These are phyloP conservation scores for Moelleriella libera DNA, from an alignment of 2,329 filamentous ascomycete genomes.

Conservation along the genomic window DNA sequence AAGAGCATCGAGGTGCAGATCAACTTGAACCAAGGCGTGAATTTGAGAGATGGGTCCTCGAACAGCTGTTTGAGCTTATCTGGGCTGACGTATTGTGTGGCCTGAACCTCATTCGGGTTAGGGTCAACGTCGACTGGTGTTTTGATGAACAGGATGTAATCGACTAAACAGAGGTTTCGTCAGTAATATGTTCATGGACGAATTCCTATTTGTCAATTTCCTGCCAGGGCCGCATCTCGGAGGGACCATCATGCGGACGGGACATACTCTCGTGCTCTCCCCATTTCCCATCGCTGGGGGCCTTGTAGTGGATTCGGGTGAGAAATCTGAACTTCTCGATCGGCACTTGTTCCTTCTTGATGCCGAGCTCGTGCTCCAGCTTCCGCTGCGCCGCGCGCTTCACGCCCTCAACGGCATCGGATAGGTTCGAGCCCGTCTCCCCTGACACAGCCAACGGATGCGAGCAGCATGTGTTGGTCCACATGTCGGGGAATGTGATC, in stretches of 20 bases:
- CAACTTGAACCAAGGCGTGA: conserved; percentile 98
- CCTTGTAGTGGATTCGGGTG: conserved; percentile 96
- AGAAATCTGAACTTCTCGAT: conserved; percentile 86
- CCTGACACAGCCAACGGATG: conserved; percentile 84
- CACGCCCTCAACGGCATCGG: conserved; percentile 69
- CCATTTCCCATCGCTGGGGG: conserved; percentile 94
- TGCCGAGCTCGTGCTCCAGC: conserved; percentile 87
- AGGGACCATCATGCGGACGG: not conserved
- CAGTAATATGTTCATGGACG: not conserved
- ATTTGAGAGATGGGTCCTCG: conserved; percentile 62
- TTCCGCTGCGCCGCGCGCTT: conserved; percentile 90
- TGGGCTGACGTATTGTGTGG: conserved; percentile 69
- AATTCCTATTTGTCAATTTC: not conserved
- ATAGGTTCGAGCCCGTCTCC: conserved; percentile 74
- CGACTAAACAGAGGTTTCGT: conserved; percentile 42
- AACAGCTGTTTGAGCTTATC: conserved; percentile 79
- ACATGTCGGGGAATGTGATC: conserved; percentile 98
- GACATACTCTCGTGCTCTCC: conserved; percentile 91
- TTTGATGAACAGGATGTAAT: conserved; percentile 98
- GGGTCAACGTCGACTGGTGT: conserved; percentile 71
- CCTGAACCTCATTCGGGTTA: conserved; percentile 82
- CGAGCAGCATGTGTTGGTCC: conserved; percentile 99
- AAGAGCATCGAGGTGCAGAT: conserved; percentile 97
- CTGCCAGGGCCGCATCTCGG: conserved; percentile 1
- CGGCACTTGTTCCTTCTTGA: conserved; percentile 77